A percentile compares a stretch with the other conserved stretches of the same genome.
phyloP scores from a whole-genome alignment of 2,329 filamentous ascomycete genomes.

The Fusarium odoratissimum region DNA sequence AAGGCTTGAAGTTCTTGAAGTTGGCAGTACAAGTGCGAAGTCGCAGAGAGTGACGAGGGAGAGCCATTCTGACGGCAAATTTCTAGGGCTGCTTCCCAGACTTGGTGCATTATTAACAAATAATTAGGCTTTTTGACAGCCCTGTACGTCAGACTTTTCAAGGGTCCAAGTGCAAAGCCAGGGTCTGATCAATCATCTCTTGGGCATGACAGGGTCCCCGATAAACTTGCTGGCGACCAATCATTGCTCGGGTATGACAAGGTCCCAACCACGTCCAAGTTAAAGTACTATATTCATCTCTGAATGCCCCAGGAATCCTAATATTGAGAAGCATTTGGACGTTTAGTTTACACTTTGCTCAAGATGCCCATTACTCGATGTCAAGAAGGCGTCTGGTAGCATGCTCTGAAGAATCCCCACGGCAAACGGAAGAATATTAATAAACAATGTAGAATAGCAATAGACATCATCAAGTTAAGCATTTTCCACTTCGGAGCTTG shows the following conservation, averaged over 20 bases:
- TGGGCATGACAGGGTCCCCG: background rate
- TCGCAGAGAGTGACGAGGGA: background rate
- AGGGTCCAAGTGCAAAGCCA: background rate
- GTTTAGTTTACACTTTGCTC: no score
- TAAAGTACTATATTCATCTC: fast-evolving
- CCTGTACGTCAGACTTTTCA: no score
- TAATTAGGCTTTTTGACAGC: background rate
- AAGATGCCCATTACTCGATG: no score
- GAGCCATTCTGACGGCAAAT: background rate
- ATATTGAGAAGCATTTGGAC: no score
- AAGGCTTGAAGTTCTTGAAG: fast-evolving
- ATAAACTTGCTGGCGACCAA: background rate
- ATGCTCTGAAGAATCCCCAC: no score
- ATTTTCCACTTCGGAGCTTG: no score
- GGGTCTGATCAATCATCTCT: background rate
- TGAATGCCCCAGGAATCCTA: no score
- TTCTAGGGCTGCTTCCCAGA: fast-evolving
- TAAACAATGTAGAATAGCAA: no score
- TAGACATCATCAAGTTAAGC: no score
- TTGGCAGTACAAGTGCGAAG: no score
- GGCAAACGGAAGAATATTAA: no score
- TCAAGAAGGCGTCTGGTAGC: no score
- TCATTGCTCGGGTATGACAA: background rate
- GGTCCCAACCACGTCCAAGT: background rate
- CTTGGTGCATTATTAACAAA: background rate